Evolutionary conservation across 306 rosid species (phyloP).

Genomic region (Cicer arietinum): DNA sequence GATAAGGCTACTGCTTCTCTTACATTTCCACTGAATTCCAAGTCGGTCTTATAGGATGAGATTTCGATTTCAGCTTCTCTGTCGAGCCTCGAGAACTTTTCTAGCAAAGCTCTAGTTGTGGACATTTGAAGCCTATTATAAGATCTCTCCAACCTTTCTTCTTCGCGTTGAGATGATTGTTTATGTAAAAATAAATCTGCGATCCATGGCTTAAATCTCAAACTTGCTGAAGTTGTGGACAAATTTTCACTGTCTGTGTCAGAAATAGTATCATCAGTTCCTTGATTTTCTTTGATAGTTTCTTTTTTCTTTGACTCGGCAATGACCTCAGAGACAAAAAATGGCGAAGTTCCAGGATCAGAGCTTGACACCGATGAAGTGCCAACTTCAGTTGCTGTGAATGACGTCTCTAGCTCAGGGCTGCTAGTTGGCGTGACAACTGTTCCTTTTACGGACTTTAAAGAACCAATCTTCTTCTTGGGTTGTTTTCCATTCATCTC

Average conservation of each 20-base stretch:
- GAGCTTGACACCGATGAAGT: constrained; percentile 95
- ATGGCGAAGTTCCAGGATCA: constrained; percentile 94
- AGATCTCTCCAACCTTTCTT: constrained; percentile 62
- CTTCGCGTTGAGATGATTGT: constrained; percentile 55
- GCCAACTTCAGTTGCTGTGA: constrained; percentile 88
- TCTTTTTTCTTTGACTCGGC: constrained; percentile 71
- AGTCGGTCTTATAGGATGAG: constrained; percentile 55
- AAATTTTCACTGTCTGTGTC: constrained; percentile 80
- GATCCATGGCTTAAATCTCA: constrained; percentile 90
- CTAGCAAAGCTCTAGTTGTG: constrained; percentile 65
- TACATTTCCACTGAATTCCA: constrained; percentile 72
- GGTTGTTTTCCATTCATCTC: constrained; percentile 55
- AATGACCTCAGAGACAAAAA: constrained; percentile 69
- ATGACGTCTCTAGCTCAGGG: constrained; percentile 87
- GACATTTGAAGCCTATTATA: constrained; percentile 54
- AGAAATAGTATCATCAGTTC: constrained; percentile 66
- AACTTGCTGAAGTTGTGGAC: constrained; percentile 70
- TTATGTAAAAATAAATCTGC: constrained; percentile 63
- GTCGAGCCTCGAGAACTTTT: constrained; percentile 66
- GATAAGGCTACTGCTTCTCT: constrained; percentile 88
- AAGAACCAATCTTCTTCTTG: constrained; percentile 59
- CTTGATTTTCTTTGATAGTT: constrained; percentile 63
- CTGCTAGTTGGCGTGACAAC: constrained; percentile 93
- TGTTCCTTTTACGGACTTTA: constrained; percentile 61
- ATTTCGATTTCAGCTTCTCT: constrained; percentile 68